These are phyloP conservation scores for Botrytis galanthina DNA, from an alignment of 2,329 filamentous ascomycete genomes.

Conservation along the genomic window DNA sequence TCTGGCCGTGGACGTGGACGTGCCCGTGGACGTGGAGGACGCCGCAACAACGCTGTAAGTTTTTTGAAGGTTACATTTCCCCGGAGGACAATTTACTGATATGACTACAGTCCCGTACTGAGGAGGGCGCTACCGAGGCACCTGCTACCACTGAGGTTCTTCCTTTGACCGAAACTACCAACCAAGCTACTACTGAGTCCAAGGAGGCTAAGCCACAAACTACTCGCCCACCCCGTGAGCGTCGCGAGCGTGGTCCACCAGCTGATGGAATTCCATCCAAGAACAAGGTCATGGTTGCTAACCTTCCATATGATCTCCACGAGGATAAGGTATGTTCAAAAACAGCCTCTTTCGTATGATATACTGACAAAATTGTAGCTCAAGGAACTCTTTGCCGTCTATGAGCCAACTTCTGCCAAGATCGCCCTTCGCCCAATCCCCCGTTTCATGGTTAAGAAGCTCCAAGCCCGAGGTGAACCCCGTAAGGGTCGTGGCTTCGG, in stretches of 20 bases:
- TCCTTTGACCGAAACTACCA: constrained; percentile 61
- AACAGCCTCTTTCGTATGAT: not conserved
- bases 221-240: constrained; percentile 56
- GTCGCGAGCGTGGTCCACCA: constrained; percentile 84
- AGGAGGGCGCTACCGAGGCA: constrained; percentile 47
- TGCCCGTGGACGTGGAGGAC: constrained; percentile 64
- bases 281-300: constrained; percentile 99
- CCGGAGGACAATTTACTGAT: constrained; percentile 24
- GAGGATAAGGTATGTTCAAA: constrained; percentile 78
- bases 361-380: constrained; percentile 56
- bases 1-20: constrained; percentile 67
- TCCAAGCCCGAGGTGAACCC: constrained; percentile 94
- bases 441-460: constrained; percentile 99
- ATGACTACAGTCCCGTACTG: constrained; percentile 31
- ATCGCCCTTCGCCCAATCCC: constrained; percentile 98
- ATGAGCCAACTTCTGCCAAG: constrained; percentile 92
- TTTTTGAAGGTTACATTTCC: constrained; percentile 22
- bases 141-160: constrained; percentile 53
- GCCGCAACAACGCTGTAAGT: constrained; percentile 59
- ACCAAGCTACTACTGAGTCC: constrained; percentile 51
- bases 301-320: constrained; percentile 95
- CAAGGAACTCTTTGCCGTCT: constrained; percentile 92
- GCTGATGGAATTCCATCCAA: constrained; percentile 97
- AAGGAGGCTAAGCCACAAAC: constrained; percentile 41
- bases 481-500: constrained; percentile 99